phyloP scores from a whole-genome alignment of 208 protist species.

The Trypanosoma mega region DNA sequence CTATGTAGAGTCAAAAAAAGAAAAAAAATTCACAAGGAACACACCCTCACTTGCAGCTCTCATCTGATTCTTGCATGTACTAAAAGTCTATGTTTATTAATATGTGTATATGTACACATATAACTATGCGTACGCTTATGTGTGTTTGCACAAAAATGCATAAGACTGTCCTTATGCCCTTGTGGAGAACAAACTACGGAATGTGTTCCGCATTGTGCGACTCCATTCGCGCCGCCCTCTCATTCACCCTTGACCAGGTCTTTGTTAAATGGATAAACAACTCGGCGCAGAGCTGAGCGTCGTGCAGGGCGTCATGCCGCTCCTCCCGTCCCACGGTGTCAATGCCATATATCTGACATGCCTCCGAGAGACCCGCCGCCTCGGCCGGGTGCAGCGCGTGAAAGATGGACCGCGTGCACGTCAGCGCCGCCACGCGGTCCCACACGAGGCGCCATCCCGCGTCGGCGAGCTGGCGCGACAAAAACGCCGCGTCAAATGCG shows the following conservation, averaged over 20 bases:
- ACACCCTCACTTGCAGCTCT: too few species aligned
- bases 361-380: conserved; percentile 33
- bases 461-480: conserved; percentile 28
- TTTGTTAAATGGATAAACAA: conserved; percentile 43
- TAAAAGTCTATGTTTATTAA: too few species aligned
- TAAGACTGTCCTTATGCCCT: too few species aligned
- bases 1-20: not conserved
- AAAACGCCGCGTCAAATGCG: conserved; percentile 53
- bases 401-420: conserved; percentile 49
- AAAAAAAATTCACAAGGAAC: too few species aligned
- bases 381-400: conserved; percentile 46
- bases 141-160: too few species aligned
- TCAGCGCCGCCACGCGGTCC: conserved; percentile 43
- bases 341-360: conserved; percentile 43
- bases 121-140: too few species aligned
- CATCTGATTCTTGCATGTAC: too few species aligned
- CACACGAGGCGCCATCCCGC: conserved; percentile 48
- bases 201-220: too few species aligned
- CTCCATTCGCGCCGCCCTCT: too few species aligned
- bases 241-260: too few species aligned
- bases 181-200: too few species aligned
- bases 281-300: conserved; percentile 50
- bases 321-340: conserved; percentile 28
- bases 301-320: conserved; percentile 47
- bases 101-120: too few species aligned